Base-by-base conservation (phyloP, 495 filamentous ascomycete species). In the Schizothecium vesticola region DNA sequence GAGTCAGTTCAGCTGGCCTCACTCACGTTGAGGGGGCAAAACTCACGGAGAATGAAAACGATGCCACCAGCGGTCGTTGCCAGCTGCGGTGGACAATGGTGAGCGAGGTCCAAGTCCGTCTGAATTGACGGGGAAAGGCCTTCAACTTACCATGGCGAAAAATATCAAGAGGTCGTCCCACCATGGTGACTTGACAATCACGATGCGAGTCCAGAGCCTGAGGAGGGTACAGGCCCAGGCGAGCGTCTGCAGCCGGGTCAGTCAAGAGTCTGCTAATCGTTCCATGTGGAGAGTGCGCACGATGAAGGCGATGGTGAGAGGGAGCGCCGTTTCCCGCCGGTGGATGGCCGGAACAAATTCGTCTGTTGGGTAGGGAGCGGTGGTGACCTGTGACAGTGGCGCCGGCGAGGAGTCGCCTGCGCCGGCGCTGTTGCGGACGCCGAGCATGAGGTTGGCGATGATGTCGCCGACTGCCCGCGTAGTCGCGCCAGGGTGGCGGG, bases 121-220 rank as follows among this genome's bases (percentile, higher is more conserved):
- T 5, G 5, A 7, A n/a, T 19, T 51, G 36, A 19, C 13, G 33
- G 13, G 16, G 1, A 0, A n/a, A 51, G 36, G 16, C 36, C 1
- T n/a, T 43, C 4, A 1, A 51, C 43, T 19, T n/a, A 51, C 43
- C 43, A 51, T 51, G 43, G 71, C 69, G 51, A 74, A 29, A 16
- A 68, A 61, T 7, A 73, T 59, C 29, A 73, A 75, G 8, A 72
- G 25, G 28, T 75, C 73, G 59, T 75, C 73, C 71, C 71, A 73
- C 11, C 73, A 69, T 22, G 66, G 66, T 24, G 71, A 61, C n/a
- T 64, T 63, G 13, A 75, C 56, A 19, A 75, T 67, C n/a, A 60
- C 64, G 2, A 75, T 26, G 28, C 73, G 69, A 12, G 70, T 61
- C 25, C 70, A 73, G 10, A 75, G 69, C 51, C 73, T 63, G 13